A percentile compares a stretch with the other conserved stretches of the same genome.
Evolutionary conservation across 495 filamentous ascomycete species (phyloP).

Genomic region (Talaromyces liani): DNA sequence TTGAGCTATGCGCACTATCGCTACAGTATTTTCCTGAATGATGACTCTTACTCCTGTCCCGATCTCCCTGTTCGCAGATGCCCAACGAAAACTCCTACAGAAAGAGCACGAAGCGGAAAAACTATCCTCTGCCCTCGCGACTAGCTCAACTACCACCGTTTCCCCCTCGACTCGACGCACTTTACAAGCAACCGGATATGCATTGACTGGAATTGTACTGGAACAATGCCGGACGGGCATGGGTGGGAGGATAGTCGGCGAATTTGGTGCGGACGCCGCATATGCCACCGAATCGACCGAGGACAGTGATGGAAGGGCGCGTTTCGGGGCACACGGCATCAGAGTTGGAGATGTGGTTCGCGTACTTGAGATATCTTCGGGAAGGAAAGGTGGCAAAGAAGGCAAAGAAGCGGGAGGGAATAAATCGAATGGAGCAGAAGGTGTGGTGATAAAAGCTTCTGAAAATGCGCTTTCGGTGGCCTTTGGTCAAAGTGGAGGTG

Average conservation of each 20-base stretch:
- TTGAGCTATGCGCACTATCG: background rate
- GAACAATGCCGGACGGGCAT: constrained; percentile 82
- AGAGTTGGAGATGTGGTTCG: constrained; percentile 82
- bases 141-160: constrained; percentile 62
- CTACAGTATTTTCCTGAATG: background rate
- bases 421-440: constrained; percentile 53
- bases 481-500: constrained; percentile 54
- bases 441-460: constrained; percentile 69
- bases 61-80: constrained; percentile 67
- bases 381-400: constrained; percentile 57
- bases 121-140: constrained; percentile 41
- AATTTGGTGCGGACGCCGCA: constrained; percentile 69
- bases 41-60: constrained; percentile 47
- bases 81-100: constrained; percentile 71
- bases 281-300: constrained; percentile 36
- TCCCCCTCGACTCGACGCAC: constrained; percentile 60
- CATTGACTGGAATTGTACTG: constrained; percentile 71
- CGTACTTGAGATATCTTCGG: constrained; percentile 66
- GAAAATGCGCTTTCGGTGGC: constrained; percentile 55
- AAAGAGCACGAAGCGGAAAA: constrained; percentile 71
- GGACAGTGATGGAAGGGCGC: constrained; percentile 19
- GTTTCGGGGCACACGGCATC: constrained; percentile 73
- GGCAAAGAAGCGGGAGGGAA: constrained; percentile 32
- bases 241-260: constrained; percentile 79
- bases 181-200: constrained; percentile 80